phyloP scores from a whole-genome alignment of 2,329 filamentous ascomycete genomes.

The Coniochaeta sp. region DNA sequence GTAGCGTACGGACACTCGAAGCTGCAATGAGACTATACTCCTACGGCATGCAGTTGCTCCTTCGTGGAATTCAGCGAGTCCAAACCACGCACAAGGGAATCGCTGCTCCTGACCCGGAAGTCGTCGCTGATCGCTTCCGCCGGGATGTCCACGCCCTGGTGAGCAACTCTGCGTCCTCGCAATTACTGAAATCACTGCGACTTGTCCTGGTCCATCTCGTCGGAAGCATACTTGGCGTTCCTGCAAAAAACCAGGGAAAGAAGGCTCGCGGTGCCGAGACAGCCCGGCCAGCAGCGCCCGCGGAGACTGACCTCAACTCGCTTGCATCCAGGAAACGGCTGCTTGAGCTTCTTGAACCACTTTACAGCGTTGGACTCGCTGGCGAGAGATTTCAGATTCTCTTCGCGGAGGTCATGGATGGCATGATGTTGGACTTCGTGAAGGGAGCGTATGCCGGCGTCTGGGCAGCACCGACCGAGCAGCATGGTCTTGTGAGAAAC shows the following conservation, averaged over 20 bases:
- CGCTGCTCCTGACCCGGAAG: slow-evolving; percentile 28
- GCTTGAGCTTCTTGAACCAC: slow-evolving; percentile 46
- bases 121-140: slow-evolving; percentile 38
- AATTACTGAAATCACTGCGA: slow-evolving; percentile 46
- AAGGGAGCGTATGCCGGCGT: slow-evolving; percentile 53
- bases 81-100: slow-evolving; percentile 14
- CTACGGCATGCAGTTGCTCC: slow-evolving; percentile 44
- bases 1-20: slow-evolving; percentile 51
- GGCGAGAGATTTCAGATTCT: slow-evolving; percentile 63
- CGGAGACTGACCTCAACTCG: slow-evolving; percentile 19
- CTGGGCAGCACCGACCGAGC: slow-evolving; percentile 38
- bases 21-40: slow-evolving; percentile 51
- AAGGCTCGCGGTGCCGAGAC: not conserved
- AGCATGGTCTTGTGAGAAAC: slow-evolving; percentile 10
- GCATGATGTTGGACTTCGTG: slow-evolving; percentile 57
- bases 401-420: slow-evolving; percentile 65
- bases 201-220: slow-evolving; percentile 47
- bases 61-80: slow-evolving; percentile 34
- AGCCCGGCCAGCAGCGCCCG: slow-evolving; percentile 13
- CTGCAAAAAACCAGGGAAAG: slow-evolving; percentile 1
- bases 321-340: slow-evolving; percentile 42
- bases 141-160: slow-evolving; percentile 59
- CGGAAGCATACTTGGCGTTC: slow-evolving; percentile 36
- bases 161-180: slow-evolving; percentile 51
- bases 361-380: slow-evolving; percentile 59